These are phyloP conservation scores for Geotrichum candidum DNA, from an alignment of 1,139 yeast species.

Conservation along the genomic window DNA sequence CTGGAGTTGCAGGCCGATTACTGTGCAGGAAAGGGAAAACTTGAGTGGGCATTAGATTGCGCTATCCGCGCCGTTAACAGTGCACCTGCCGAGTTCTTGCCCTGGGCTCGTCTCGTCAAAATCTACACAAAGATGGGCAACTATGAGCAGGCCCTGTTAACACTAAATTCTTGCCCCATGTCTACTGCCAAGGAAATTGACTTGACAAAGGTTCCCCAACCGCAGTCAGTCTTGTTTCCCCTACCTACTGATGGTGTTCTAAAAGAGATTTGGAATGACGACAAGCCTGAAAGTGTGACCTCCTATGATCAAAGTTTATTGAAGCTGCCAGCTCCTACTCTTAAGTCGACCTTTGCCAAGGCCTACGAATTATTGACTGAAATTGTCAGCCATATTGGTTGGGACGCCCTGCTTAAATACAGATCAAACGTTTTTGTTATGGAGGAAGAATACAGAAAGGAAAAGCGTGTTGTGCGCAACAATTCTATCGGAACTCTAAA, in stretches of 20 bases:
- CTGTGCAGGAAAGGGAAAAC: slow-evolving; percentile 57
- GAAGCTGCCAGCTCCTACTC: slow-evolving; percentile 67
- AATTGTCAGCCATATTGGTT: slow-evolving; percentile 67
- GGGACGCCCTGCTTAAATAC: slow-evolving; percentile 77
- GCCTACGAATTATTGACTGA: slow-evolving; percentile 75
- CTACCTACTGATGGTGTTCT: slow-evolving; percentile 69
- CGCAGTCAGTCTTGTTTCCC: slow-evolving; percentile 67
- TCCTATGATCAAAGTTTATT: slow-evolving; percentile 53
- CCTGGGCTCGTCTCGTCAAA: slow-evolving; percentile 74
- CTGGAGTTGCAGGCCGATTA: slow-evolving; percentile 63
- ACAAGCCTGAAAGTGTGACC: slow-evolving; percentile 36
- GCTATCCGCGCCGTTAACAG: slow-evolving; percentile 73
- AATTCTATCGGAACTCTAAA: slow-evolving; percentile 19
- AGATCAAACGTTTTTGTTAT: slow-evolving; percentile 86
- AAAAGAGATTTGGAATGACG: slow-evolving; percentile 43
- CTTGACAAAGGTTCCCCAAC: slow-evolving; percentile 49
- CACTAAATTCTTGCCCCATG: slow-evolving; percentile 92
- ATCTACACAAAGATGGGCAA: slow-evolving; percentile 67
- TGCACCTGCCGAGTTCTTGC: slow-evolving; percentile 75
- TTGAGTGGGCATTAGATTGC: slow-evolving; percentile 66
- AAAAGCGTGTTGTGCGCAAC: slow-evolving; percentile 29
- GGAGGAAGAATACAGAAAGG: slow-evolving; percentile 73
- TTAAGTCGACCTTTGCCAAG: slow-evolving; percentile 71
- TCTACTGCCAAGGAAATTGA: slow-evolving; percentile 60
- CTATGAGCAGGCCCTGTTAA: slow-evolving; percentile 67